Base-by-base conservation (phyloP, 2,329 filamentous ascomycete genomes). In the Zopfia rhizophila region DNA sequence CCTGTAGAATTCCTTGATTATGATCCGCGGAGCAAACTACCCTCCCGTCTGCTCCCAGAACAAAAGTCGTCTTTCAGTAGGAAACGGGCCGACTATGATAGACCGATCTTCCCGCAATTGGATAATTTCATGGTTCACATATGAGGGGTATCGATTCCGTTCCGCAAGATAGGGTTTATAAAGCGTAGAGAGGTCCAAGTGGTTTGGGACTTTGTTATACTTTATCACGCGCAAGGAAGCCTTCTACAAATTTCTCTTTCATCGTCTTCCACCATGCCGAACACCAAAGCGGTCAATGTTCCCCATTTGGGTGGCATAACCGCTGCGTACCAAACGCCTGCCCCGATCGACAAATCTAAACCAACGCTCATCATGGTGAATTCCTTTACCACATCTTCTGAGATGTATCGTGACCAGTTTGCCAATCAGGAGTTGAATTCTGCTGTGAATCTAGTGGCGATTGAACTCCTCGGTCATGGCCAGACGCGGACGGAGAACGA, bases 391-490 rank as follows among this genome's bases (percentile, higher is more conserved):
- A 82, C 75, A n/a, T 72, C 74, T 0, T 71, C 74, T 0, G 72
- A 77, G 3, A 70, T 82, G 1, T 79, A 75, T 59, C 52, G 55
- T 1, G 45, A 59, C 8, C 75, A 78, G 45, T 77, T 72, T 45
- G 54, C 61, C n/a, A 68, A 73, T 38, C 30, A 56, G 10, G 41
- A 57, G 3, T 52, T 78, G 7, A 71, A 64, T 0, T 61, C 65
- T 4, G 55, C 58, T 2, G 71, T 78, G 62, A 82, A 82, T 48
- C 65, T 82, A 5, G 51, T 82, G n/a, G 76, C 79, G 11, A 79
- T 82, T 46, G 80, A 82, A 59, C 71, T 76, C 4, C 71, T 82
- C 8, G 80, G 80, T 16, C 79, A 82, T 57, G 79, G 80, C 3
- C 61, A 75, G 45, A 82, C 79, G 4, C 65, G 73, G 7, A 72